Evolutionary conservation across 108 stramenopile genomes (phyloP), one percentile per base, ranked within the genome.

Genomic region (Cylindrotheca closterium): DNA sequence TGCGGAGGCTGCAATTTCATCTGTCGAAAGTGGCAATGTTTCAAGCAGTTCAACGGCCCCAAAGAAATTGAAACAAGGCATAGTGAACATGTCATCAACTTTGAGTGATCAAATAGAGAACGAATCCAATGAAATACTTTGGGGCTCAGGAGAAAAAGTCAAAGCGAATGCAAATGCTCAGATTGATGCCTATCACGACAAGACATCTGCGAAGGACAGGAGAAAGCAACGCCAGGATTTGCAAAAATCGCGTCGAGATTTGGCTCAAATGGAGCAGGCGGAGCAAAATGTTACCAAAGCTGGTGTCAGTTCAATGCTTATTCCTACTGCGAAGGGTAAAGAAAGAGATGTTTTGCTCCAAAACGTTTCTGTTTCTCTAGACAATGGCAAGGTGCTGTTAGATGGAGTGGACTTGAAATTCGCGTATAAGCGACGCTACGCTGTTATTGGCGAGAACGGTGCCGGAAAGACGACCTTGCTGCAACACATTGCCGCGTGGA

Each of bases 401-500:
- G 85, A 93, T 57, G 63, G 90, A 51, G 92, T 95, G 2, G 85
- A 95, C 21, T 67, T 98, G 51, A 96, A 95, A 58, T 94, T 99
- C 62, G 82, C 92, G 8, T 96, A 98, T 67, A 85, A 82, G 50
- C 80, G 97, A 18, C 79, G 97, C 58, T 99, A 95, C 67, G 96
- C 93, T 30, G 52, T 97, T 23, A 88, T 96, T 47, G 97, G 95
- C 7, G 93, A 95, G 42, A 96, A 96, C 80, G 96, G 96, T 28
- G 74, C 77, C 19, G 73, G 77, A 76, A 97, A 99, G 59, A 94
- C 96, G 12, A 99, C 99, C 0, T 71, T 99, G 15, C 66, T 99
- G 22, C 96, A 96, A 64, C 84, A 90, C 58, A 96, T 99, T 65
- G 98, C 97, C 3, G 63, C 67, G 23, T 81, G 92, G 27, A 70